These are phyloP conservation scores for Epithemia pelagica DNA, from an alignment of 108 stramenopile genomes.

Conservation along the genomic window DNA sequence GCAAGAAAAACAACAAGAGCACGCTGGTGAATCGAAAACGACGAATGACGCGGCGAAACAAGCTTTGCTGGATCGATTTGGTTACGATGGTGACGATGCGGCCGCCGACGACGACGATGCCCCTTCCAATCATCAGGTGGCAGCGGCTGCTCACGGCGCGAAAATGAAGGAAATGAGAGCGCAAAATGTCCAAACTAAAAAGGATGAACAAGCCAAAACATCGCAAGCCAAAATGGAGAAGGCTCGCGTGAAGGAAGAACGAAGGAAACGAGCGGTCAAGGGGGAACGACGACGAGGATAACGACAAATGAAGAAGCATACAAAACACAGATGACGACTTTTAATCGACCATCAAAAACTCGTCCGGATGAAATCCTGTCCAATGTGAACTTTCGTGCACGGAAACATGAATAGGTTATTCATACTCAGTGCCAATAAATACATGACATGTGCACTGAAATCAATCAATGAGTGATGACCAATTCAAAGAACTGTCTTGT, in stretches of 20 bases:
- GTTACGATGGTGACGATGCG: constrained; percentile 64
- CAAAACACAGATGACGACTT: no score
- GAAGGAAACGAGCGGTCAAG: constrained; percentile 39
- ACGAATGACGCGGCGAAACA: constrained; percentile 52
- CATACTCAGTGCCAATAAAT: no score
- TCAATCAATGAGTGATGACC: no score
- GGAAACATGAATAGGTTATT: no score
- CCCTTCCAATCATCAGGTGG: constrained; percentile 40
- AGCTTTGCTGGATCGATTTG: constrained; percentile 62
- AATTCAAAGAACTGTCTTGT: no score
- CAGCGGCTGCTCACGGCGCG: constrained; percentile 31
- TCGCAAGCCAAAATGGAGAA: constrained; percentile 52
- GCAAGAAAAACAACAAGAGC: constrained; percentile 16
- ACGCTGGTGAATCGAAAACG: constrained; percentile 3
- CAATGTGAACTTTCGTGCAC: no score
- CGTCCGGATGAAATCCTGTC: no score
- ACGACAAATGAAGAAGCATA: no score
- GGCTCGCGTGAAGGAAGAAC: constrained; percentile 44
- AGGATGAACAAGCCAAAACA: constrained; percentile 68
- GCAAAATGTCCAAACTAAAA: constrained; percentile 52
- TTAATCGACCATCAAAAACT: no score
- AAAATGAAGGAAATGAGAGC: constrained; percentile 22
- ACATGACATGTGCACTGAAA: no score
- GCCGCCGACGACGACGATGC: constrained; percentile 33
- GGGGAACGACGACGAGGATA: constrained; percentile 43